These are phyloP conservation scores for Colletotrichum cuscutae DNA, from an alignment of 2,329 filamentous ascomycete genomes.

Conservation along the genomic window DNA sequence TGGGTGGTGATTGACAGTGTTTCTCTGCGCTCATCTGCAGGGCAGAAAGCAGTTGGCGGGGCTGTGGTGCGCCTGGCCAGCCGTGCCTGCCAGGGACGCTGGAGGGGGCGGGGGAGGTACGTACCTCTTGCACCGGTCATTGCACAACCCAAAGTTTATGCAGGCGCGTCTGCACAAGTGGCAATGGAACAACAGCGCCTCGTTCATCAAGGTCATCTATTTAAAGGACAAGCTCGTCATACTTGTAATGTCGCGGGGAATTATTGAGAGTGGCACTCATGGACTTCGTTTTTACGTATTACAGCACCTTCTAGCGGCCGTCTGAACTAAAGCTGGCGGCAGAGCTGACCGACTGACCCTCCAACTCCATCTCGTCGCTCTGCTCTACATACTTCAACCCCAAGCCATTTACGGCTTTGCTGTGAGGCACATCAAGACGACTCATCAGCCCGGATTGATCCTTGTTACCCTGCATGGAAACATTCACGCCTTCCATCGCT, in stretches of 20 bases:
- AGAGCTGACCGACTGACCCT: slow-evolving; percentile 50
- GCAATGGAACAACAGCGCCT: neutral
- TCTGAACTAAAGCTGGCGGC: slow-evolving; percentile 48
- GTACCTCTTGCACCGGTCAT: neutral
- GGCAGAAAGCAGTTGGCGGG: slow-evolving; percentile 31
- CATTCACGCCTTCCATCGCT: slow-evolving; percentile 73
- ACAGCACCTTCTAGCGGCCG: slow-evolving; percentile 14
- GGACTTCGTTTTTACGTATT: neutral
- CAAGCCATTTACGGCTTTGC: slow-evolving; percentile 44
- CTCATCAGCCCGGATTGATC: slow-evolving; percentile 28
- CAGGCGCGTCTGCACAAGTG: neutral
- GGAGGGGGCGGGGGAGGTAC: slow-evolving; percentile 13
- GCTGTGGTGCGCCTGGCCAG: slow-evolving; percentile 16
- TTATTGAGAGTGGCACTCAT: neutral
- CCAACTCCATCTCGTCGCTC: slow-evolving; percentile 49
- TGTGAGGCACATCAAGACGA: slow-evolving; percentile 30
- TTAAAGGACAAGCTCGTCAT: too few species aligned
- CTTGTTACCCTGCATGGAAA: slow-evolving; percentile 41
- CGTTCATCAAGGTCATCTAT: too few species aligned
- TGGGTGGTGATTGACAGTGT: slow-evolving; percentile 9
- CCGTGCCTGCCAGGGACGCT: neutral
- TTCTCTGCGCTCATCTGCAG: slow-evolving; percentile 23
- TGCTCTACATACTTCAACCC: slow-evolving; percentile 43
- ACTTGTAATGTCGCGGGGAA: neutral
- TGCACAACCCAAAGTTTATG: neutral